Evolutionary conservation across 768 basidiomycete species (phyloP).

Genomic region (Termitomyces heimii): DNA sequence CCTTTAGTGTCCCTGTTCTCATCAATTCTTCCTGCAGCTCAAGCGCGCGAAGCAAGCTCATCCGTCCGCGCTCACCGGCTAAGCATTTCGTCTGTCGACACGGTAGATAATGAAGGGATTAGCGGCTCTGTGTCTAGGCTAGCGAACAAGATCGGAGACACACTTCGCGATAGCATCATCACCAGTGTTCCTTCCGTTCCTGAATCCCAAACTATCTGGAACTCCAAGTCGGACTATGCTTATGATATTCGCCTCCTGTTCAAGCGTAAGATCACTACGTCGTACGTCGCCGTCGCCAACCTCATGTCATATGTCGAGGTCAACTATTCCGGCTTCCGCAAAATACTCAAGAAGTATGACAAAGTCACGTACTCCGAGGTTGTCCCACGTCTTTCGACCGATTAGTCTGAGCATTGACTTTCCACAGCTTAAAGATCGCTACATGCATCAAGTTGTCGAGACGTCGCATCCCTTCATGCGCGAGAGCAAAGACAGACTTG

Average conservation of each 20-base stretch:
- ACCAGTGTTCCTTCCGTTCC: constrained; percentile 20
- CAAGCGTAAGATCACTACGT: constrained; percentile 82
- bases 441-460: constrained; percentile 70
- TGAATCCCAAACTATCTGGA: constrained; percentile 62
- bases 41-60: constrained; percentile 1
- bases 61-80: constrained; percentile 20
- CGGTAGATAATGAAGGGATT: constrained; percentile 4
- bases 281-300: constrained; percentile 72
- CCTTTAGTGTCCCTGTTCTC: not conserved
- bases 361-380: constrained; percentile 80
- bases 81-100: constrained; percentile 50
- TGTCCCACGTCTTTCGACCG: not conserved
- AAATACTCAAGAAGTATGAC: constrained; percentile 97
- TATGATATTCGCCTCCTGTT: constrained; percentile 78
- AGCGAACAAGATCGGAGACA: constrained; percentile 41
- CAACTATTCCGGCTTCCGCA: constrained; percentile 90
- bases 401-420: not conserved
- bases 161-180: constrained; percentile 45
- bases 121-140: constrained; percentile 25
- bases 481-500: constrained; percentile 55
- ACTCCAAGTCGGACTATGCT: constrained; percentile 71
- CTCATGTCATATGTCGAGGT: constrained; percentile 86
- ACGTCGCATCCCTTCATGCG: constrained; percentile 61
- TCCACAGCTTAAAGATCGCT: constrained; percentile 65
- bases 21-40: not conserved